These are phyloP conservation scores for Podaxis carcinomalis DNA, from an alignment of 768 basidiomycete species.

Conservation along the genomic window DNA sequence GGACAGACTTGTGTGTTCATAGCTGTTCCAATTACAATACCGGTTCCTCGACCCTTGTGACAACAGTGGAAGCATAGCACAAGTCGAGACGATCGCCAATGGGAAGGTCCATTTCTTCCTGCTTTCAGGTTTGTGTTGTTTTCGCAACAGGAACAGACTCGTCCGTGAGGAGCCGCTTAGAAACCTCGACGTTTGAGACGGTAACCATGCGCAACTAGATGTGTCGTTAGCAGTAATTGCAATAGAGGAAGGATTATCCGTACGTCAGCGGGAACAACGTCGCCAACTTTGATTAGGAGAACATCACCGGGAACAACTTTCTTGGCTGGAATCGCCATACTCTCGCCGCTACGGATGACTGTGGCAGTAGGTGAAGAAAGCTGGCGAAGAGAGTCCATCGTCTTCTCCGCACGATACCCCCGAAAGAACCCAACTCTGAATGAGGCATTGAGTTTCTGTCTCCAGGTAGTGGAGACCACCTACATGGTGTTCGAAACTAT, in stretches of 20 bases:
- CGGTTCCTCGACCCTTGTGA: constrained; percentile 47
- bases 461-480: constrained; percentile 1
- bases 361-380: constrained; percentile 43
- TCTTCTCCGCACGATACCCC: constrained; percentile 45
- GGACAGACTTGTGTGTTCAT: constrained; percentile 47
- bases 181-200: constrained; percentile 43
- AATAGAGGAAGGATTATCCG: constrained; percentile 5
- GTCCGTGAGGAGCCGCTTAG: constrained; percentile 50
- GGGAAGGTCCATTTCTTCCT: constrained; percentile 28
- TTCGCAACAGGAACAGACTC: constrained; percentile 45
- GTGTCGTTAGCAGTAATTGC: background rate
- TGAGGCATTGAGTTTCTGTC: background rate
- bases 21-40: constrained; percentile 43
- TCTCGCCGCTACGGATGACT: constrained; percentile 38
- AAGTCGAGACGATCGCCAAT: constrained; percentile 41
- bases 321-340: constrained; percentile 35
- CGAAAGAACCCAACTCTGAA: constrained; percentile 39
- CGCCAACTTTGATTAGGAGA: constrained; percentile 34
- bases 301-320: constrained; percentile 40
- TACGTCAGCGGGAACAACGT: constrained; percentile 43
- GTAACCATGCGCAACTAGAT: constrained; percentile 36
- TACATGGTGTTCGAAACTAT: constrained; percentile 38
- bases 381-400: constrained; percentile 45
- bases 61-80: constrained; percentile 38
- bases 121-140: constrained; percentile 25